Evolutionary conservation across 108 stramenopile species (phyloP).

Genomic region (Schizochytrium sp.): DNA sequence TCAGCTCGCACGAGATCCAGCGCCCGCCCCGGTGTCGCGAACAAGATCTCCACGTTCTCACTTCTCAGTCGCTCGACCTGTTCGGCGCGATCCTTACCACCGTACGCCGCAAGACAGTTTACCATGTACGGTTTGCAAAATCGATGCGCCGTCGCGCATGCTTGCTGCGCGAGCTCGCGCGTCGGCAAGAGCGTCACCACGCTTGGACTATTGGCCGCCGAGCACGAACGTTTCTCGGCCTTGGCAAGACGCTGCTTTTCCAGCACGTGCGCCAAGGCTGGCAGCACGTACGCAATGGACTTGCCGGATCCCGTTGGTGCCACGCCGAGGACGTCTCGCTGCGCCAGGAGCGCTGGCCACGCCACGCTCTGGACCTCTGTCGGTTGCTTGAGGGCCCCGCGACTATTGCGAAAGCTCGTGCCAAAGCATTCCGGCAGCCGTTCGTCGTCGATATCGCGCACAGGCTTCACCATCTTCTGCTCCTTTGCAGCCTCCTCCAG

Average conservation of each 20-base stretch:
- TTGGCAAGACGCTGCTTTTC: constrained; percentile 57
- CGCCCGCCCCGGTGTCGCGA: constrained; percentile 90
- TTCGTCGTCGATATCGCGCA: background rate
- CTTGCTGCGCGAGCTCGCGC: constrained; percentile 92
- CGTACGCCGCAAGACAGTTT: constrained; percentile 83
- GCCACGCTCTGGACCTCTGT: constrained; percentile 96
- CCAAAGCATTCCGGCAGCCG: background rate
- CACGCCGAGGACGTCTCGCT: constrained; percentile 89
- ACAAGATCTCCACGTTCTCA: constrained; percentile 71
- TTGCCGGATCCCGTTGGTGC: constrained; percentile 98
- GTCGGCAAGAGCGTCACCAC: constrained; percentile 88
- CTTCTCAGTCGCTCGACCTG: constrained; percentile 70
- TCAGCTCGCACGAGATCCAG: constrained; percentile 83
- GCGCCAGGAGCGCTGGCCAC: constrained; percentile 72
- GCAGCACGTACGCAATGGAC: constrained; percentile 93
- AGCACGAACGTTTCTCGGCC: background rate
- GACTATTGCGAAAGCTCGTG: background rate
- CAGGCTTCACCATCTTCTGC: background rate
- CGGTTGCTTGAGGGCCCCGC: constrained; percentile 56
- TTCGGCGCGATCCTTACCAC: constrained; percentile 81
- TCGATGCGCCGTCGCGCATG: constrained; percentile 84
- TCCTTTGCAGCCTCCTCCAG: too few relatives aligned
- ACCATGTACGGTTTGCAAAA: constrained; percentile 91
- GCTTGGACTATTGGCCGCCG: constrained; percentile 61
- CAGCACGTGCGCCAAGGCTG: constrained; percentile 83